Evolutionary conservation across 345 rosid species (phyloP), one percentile per base, ranked within the genome.

Genomic region (Brassica cretica): DNA sequence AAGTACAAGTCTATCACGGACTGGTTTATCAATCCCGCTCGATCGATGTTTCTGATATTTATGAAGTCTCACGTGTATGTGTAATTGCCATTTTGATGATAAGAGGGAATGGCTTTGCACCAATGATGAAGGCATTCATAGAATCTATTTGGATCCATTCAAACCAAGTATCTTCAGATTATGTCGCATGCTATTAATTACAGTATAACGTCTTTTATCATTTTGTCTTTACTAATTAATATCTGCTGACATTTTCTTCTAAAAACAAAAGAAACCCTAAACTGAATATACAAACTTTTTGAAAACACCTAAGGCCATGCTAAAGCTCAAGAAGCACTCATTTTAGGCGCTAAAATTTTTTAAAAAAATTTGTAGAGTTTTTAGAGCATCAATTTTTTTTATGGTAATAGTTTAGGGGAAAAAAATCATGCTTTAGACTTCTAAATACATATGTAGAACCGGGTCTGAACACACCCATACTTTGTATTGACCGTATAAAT

Each of bases 71-170:
- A 59, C 64, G 32, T 59, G 64, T 59, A 9, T 59, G 24, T 59
- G 64, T 59, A 53, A 27, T 5, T 5, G 66, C 39, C 39, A 27
- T 49, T 8, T 27, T 77, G 3, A 51, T 70, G 76, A 64, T 51
- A 9, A 18, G 58, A 51, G 25, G 58, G 49, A 77, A 71, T 71
- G 76, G 46, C 19, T 77, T 56, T 77, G 71, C 16, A 77, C 25
- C 61, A 46, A 68, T 8, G 53, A 51, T 29, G 10, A 66, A 56
- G 29, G 29, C 75, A 69, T 51, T 60, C 49, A 60, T 24, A 24
- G 64, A 14, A 60, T 60, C 33, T 18, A 4, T 56, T 78, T 56
- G 81, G 76, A 71, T 29, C 14, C 35, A 56, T 35, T 55, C 18
- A 32, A 35, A 33, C 37, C 33, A 71, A 53, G 37, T 65, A 29